A percentile compares a stretch with the other conserved stretches of the same genome.
phyloP scores from a whole-genome alignment of 352 stramenopile genomes.

The Saprolegnia parasitica region DNA sequence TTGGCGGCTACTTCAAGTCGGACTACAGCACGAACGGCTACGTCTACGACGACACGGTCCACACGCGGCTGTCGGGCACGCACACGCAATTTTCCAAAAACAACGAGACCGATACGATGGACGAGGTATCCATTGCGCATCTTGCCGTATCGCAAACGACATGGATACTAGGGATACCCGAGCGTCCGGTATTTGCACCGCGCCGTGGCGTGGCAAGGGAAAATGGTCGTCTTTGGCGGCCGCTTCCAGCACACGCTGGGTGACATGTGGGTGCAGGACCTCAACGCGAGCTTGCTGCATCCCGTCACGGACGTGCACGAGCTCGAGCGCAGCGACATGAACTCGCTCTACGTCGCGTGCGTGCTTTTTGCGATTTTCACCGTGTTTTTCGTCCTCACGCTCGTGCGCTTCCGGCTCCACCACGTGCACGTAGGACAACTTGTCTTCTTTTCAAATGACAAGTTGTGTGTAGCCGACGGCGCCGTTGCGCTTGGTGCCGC shows the following conservation, averaged over 20 bases:
- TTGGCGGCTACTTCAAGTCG: slow-evolving; percentile 22
- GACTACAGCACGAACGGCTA: slow-evolving; percentile 9
- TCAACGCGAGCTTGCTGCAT: slow-evolving; percentile 6
- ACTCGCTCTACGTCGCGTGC: slow-evolving; percentile 5
- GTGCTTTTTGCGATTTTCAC: slow-evolving; percentile 11
- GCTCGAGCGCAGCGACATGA: slow-evolving; percentile 9
- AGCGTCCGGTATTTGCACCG: slow-evolving; percentile 22
- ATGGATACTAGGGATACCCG: background rate
- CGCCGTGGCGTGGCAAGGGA: background rate
- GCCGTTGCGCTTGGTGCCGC: background rate
- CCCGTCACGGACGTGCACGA: slow-evolving; percentile 8
- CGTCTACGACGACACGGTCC: slow-evolving; percentile 23
- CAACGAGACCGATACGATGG: slow-evolving; percentile 11
- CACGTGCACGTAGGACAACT: background rate
- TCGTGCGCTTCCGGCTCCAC: slow-evolving; percentile 1
- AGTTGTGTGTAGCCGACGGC: background rate
- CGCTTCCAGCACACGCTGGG: slow-evolving; percentile 10
- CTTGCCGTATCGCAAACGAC: background rate
- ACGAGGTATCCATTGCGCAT: slow-evolving; percentile 1
- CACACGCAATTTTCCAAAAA: slow-evolving; percentile 7
- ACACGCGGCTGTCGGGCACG: background rate
- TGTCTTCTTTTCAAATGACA: background rate
- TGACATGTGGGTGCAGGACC: slow-evolving; percentile 17
- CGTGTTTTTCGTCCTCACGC: slow-evolving; percentile 1
- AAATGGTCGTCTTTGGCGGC: slow-evolving; percentile 23